Evolutionary conservation across 495 filamentous ascomycete species (phyloP).

Genomic region (Paragyromitra xinjiangensis): DNA sequence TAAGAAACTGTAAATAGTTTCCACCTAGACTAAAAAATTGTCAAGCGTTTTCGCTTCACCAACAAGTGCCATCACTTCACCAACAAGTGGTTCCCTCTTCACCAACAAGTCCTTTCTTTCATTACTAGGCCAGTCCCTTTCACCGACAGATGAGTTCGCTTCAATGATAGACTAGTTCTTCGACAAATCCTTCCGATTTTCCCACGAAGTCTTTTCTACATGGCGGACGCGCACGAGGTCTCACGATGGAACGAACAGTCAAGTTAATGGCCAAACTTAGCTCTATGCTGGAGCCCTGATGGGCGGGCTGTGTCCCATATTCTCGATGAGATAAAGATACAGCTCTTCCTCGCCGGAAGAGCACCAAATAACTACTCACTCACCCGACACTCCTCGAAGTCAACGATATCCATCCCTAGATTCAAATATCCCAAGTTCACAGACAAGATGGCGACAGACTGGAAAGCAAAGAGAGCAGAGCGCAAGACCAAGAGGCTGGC

Average conservation of each 20-base stretch:
- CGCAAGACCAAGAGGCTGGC: not conserved
- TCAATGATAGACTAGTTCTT: not conserved
- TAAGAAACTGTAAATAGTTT: not conserved
- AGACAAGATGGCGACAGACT: not conserved
- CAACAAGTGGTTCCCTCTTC: not conserved
- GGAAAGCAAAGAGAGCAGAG: conserved; percentile 1
- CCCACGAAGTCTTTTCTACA: not conserved
- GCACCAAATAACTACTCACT: not conserved
- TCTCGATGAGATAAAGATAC: not conserved
- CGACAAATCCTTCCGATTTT: not conserved
- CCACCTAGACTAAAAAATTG: not conserved
- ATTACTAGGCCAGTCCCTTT: not conserved
- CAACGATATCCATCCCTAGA: not conserved
- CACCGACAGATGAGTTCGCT: not conserved
- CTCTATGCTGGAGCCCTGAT: not conserved
- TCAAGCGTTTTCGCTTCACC: not conserved
- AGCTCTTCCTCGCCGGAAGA: not conserved
- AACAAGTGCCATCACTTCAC: not conserved
- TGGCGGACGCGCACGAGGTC: not conserved
- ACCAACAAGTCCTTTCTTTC: not conserved
- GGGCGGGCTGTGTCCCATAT: not conserved
- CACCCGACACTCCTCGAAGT: not conserved
- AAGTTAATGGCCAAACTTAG: not conserved
- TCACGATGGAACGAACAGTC: not conserved
- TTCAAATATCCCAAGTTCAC: not conserved